Percentiles rank a stretch among this genome's conserved stretches.
Conservation (phyloP, 2,329 filamentous ascomycete species). For the Cladophialophora psammophila region DNA sequence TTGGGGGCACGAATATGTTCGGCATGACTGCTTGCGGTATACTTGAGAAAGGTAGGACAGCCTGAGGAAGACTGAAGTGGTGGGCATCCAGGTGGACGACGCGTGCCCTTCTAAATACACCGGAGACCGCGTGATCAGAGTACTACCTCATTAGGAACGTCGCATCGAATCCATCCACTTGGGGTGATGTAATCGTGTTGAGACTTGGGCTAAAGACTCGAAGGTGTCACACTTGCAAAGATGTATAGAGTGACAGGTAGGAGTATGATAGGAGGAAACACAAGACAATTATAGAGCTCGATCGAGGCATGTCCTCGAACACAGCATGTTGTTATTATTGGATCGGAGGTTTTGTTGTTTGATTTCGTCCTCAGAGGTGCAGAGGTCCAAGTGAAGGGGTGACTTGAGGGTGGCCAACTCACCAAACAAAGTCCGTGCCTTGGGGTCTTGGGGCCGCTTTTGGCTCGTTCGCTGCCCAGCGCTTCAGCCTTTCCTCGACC, state of each 20-base stretch:
- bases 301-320: neutral
- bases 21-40: conserved; percentile 9
- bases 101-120: neutral
- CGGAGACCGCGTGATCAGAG: neutral
- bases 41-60: neutral
- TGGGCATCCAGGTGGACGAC: neutral
- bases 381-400: conserved; percentile 13
- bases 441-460: conserved; percentile 16
- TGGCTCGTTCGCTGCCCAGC: conserved; percentile 7
- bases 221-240: neutral
- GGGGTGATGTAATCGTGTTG: neutral
- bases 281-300: neutral
- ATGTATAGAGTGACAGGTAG: neutral
- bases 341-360: conserved; percentile 13
- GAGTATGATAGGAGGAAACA: neutral
- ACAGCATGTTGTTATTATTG: neutral
- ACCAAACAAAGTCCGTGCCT: conserved; percentile 11
- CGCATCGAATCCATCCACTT: neutral
- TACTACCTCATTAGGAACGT: neutral
- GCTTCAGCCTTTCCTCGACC: conserved; percentile 23
- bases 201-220: neutral
- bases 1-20: conserved; percentile 15
- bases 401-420: neutral
- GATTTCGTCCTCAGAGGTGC: neutral
- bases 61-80: neutral